Percentiles rank a stretch among this genome's conserved stretches.
These are phyloP conservation scores for Aspergillus hiratsukae DNA, from an alignment of 2,329 filamentous ascomycete species.

Conservation along the genomic window DNA sequence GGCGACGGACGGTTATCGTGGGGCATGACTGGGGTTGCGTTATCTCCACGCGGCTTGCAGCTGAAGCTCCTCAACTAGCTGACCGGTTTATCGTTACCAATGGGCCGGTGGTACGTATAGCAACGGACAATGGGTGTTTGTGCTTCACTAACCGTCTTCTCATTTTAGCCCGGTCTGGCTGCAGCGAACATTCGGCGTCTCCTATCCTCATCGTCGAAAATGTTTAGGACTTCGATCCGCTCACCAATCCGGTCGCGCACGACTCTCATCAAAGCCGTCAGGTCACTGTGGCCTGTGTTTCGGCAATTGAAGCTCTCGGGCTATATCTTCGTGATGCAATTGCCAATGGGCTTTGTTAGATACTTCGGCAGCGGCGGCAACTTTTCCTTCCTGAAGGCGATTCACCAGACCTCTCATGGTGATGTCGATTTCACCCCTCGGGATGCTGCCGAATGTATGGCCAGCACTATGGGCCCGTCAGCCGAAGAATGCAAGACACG, in stretches of 20 bases:
- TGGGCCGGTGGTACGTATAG: conserved; percentile 46
- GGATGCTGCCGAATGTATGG: conserved; percentile 46
- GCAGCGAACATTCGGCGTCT: conserved; percentile 40
- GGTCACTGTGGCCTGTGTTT: conserved; percentile 45
- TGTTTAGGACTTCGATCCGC: conserved; percentile 46
- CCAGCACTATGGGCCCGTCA: conserved; percentile 50
- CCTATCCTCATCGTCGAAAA: conserved; percentile 43
- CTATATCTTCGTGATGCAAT: conserved; percentile 53
- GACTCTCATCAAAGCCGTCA: conserved; percentile 43
- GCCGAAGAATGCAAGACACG: conserved; percentile 38
- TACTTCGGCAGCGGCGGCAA: conserved; percentile 48
- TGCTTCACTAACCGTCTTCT: background rate
- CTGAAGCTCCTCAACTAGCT: conserved; percentile 53
- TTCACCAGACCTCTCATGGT: conserved; percentile 39
- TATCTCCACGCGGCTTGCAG: conserved; percentile 52
- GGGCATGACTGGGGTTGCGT: conserved; percentile 54
- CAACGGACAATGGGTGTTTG: background rate
- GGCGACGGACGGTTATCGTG: conserved; percentile 46
- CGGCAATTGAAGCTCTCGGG: conserved; percentile 47
- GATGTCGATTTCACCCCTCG: conserved; percentile 25
- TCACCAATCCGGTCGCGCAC: conserved; percentile 42
- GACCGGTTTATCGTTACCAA: conserved; percentile 54
- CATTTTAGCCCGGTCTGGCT: conserved; percentile 37
- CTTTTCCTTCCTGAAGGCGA: conserved; percentile 42
- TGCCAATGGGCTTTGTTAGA: conserved; percentile 44